A percentile compares a stretch with the other conserved stretches of the same genome.
phyloP scores from a whole-genome alignment of 768 basidiomycete species.

The Candolleomyces aberdarensis region DNA sequence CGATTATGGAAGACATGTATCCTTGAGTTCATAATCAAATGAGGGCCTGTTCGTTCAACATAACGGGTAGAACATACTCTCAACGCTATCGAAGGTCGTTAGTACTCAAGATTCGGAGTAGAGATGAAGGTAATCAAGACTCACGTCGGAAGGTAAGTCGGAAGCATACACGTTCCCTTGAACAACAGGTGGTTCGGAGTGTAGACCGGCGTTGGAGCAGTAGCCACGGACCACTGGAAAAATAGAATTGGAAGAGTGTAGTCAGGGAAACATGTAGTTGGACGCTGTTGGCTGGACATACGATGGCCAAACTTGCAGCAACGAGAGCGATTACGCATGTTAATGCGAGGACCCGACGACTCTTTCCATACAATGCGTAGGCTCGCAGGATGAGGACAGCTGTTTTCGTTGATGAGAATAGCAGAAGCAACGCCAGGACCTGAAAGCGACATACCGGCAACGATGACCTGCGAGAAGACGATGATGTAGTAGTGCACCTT shows the following conservation, averaged over 20 bases:
- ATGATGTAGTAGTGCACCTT: slow-evolving; percentile 29
- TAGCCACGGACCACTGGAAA: not conserved
- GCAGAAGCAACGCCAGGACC: not conserved
- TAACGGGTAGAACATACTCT: not conserved
- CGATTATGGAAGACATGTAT: slow-evolving; percentile 7
- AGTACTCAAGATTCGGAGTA: not conserved
- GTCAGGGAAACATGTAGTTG: not conserved
- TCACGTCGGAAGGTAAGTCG: not conserved
- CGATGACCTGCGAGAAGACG: slow-evolving; percentile 33
- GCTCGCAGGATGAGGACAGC: slow-evolving; percentile 38
- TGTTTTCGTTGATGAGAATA: slow-evolving; percentile 7
- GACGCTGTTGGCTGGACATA: slow-evolving; percentile 8
- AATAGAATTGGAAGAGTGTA: not conserved
- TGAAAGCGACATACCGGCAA: slow-evolving; percentile 29
- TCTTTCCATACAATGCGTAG: slow-evolving; percentile 37
- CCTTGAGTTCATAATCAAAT: not conserved
- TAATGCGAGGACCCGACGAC: slow-evolving; percentile 22
- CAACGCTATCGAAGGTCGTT: not conserved
- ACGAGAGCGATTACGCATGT: slow-evolving; percentile 21
- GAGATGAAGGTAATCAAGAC: not conserved
- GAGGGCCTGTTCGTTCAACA: not conserved
- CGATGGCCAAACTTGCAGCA: slow-evolving; percentile 26
- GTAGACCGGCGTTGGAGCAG: not conserved
- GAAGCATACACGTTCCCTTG: slow-evolving; percentile 5
- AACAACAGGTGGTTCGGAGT: not conserved